Base-by-base conservation (phyloP, 2,329 filamentous ascomycete genomes). In the Raffaelea albimanens region DNA sequence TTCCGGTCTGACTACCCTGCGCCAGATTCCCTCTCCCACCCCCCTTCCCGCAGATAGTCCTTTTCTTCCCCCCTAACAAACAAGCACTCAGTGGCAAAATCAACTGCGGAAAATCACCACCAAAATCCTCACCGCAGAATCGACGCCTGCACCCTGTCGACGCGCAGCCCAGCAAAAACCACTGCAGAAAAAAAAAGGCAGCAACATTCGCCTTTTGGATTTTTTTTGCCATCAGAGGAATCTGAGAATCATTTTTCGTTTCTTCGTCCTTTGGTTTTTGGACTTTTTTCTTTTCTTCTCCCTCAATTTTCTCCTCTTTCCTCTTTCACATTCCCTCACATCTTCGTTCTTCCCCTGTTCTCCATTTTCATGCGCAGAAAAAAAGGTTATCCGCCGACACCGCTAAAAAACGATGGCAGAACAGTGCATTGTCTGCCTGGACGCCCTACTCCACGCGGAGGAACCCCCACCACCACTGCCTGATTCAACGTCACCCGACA, bases 371-470 rank as follows among this genome's bases (percentile, higher is more conserved):
- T 55, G 53, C 50, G 41, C 52, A 54, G 44, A 44, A 50, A 42
- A 49, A 47, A 22, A 41, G 52, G 44, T 46, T n/a, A 40, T 38
- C 44, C 21, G 43, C 41, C 44, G 36, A 43, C 25, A 43, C 50
- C 47, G 46, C 47, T 48, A 38, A 48, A 49, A 22, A 18, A 19
- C 45, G 55, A 71, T 71, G 68, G 71, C 77, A 67, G 80, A 83
- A 67, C 78, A 82, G 70, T 83, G 79, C 68, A 83, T 83, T 65
- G 78, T 83, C 66, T 83, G 80, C 72, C 71, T 83, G 62, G 80
- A 83, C 60, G 74, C 73, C 61, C 68, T 54, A 42, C 50, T 83
- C 53, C 62, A 63, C 53, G 55, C 58, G 50, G 50, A 48, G 50
- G 59, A 59, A 49, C 53, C 56, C 53, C 52, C 55, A 50, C 55